Evolutionary conservation across 208 protist genomes (phyloP).

Genomic region (Acanthamoeba lenticulata): DNA sequence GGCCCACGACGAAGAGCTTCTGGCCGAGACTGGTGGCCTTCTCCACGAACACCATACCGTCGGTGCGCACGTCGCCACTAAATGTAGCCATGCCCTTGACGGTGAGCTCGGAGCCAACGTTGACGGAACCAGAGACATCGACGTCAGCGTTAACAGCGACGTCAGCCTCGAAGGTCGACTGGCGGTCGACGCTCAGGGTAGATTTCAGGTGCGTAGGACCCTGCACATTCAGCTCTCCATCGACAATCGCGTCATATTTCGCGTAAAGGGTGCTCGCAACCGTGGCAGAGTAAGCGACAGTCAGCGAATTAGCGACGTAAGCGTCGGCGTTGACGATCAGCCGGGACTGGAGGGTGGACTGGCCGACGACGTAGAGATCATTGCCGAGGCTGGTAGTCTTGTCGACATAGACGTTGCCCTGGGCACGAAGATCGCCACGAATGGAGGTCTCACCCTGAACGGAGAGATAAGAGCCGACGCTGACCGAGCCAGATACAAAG

Average conservation of each 20-base stretch:
- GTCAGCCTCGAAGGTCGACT: not conserved
- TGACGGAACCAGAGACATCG: not conserved
- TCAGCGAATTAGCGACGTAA: not conserved
- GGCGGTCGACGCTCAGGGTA: not conserved
- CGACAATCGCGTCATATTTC: not conserved
- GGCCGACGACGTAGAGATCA: not conserved
- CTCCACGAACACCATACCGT: not conserved
- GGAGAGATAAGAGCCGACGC: no score
- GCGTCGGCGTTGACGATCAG: not conserved
- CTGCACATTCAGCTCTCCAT: not conserved
- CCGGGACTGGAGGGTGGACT: not conserved
- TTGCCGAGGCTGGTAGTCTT: not conserved
- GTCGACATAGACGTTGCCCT: no score
- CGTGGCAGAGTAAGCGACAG: no score
- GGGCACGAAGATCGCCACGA: no score
- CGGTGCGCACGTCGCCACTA: not conserved
- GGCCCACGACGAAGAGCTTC: no score
- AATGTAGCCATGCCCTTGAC: no score
- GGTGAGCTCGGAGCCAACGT: no score
- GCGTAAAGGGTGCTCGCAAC: not conserved
- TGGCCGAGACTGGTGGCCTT: no score
- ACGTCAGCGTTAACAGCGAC: not conserved
- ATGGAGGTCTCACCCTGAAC: no score
- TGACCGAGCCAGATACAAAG: not conserved
- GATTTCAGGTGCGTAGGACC: not conserved